A percentile compares a stretch with the other conserved stretches of the same genome.
These are phyloP conservation scores for Lipomyces yamanashiensis DNA, from an alignment of 805 yeast species.

Conservation along the genomic window DNA sequence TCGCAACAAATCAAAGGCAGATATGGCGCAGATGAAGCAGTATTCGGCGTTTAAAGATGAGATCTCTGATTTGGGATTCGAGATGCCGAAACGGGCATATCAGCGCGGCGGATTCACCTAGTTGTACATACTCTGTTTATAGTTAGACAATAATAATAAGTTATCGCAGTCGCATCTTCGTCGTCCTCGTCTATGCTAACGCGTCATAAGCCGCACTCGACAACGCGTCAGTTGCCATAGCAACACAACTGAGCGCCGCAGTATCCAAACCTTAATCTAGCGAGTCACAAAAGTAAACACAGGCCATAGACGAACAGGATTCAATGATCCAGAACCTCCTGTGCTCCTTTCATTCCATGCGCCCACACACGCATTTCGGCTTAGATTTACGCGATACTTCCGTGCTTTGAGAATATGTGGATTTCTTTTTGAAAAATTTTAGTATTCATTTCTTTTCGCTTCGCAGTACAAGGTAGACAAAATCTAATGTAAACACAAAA, in stretches of 20 bases:
- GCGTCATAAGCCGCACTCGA: too few species aligned
- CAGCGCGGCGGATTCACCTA: constrained; percentile 8
- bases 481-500: background rate
- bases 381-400: background rate
- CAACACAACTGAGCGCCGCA: background rate
- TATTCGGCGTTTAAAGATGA: constrained; percentile 2
- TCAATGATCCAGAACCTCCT: background rate
- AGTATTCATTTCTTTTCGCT: background rate
- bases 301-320: too few species aligned
- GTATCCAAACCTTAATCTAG: background rate
- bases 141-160: background rate
- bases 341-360: background rate
- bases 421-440: background rate
- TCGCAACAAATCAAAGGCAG: too few species aligned
- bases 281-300: background rate
- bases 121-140: background rate
- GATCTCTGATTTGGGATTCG: background rate
- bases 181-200: background rate
- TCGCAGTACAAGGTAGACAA: background rate
- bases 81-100: background rate
- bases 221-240: background rate
- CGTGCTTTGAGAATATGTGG: background rate
- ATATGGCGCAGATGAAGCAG: background rate
- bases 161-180: background rate
- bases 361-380: background rate